Conservation (phyloP, 441 rosid genomes). For the Brassica hybrid region DNA sequence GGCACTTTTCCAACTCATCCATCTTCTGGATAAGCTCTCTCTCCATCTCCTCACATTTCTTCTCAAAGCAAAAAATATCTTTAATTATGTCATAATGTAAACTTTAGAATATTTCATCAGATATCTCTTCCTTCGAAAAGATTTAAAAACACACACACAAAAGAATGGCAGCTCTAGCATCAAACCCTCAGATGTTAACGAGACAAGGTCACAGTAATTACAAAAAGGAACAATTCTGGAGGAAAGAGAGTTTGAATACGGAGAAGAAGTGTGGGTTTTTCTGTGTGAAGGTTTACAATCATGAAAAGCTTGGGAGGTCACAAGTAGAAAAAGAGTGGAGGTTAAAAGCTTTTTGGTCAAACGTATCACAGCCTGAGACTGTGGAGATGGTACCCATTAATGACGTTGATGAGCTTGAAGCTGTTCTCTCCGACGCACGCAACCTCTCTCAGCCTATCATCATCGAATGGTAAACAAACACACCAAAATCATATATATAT, state of each 20-base stretch:
- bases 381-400: slow-evolving; percentile 77
- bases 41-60: slow-evolving; percentile 19
- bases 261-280: slow-evolving; percentile 47
- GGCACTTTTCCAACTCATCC: slow-evolving; percentile 16
- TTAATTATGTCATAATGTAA: slow-evolving; percentile 12
- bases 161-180: slow-evolving; percentile 55
- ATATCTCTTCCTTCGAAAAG: not conserved
- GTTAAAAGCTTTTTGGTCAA: slow-evolving; percentile 58
- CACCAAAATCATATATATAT: not conserved
- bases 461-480: slow-evolving; percentile 72
- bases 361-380: slow-evolving; percentile 57
- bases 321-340: slow-evolving; percentile 49
- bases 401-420: slow-evolving; percentile 71
- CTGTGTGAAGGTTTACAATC: slow-evolving; percentile 38
- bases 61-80: slow-evolving; percentile 21
- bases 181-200: slow-evolving; percentile 58
- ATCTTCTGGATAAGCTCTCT: slow-evolving; percentile 57
- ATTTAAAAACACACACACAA: not conserved
- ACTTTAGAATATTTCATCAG: slow-evolving; percentile 22
- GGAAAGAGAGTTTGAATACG: slow-evolving; percentile 40
- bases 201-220: slow-evolving; percentile 44
- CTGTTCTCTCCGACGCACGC: slow-evolving; percentile 59
- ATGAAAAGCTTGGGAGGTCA: slow-evolving; percentile 42
- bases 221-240: slow-evolving; percentile 52
- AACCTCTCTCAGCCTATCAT: slow-evolving; percentile 67